Evolutionary conservation across 2,329 filamentous ascomycete genomes (phyloP).

Genomic region (Beauveria sp.): DNA sequence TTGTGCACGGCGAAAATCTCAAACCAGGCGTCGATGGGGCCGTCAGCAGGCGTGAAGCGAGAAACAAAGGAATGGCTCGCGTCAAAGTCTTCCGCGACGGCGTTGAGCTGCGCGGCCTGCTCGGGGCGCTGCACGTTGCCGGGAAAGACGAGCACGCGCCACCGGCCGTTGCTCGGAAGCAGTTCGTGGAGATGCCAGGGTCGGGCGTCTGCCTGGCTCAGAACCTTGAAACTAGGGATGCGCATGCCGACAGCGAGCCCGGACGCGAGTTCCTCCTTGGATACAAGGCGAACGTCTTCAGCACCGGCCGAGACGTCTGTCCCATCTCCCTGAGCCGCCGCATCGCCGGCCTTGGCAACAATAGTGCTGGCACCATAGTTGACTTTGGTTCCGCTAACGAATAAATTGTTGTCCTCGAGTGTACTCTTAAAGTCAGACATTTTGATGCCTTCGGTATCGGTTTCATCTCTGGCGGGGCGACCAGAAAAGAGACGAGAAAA

Average conservation of each 20-base stretch:
- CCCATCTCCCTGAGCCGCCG: conserved; percentile 37
- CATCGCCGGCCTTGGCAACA: conserved; percentile 43
- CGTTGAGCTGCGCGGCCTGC: conserved; percentile 37
- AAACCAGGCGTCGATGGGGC: conserved; percentile 29
- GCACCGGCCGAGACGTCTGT: conserved; percentile 24
- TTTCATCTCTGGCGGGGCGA: conserved; percentile 49
- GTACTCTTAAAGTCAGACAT: conserved; percentile 56
- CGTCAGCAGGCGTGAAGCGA: conserved; percentile 9
- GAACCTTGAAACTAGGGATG: conserved; percentile 50
- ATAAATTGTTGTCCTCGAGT: conserved; percentile 52
- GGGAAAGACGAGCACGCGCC: conserved; percentile 53
- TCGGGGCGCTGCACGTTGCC: conserved; percentile 42
- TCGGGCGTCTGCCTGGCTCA: conserved; percentile 48
- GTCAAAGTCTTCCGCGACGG: conserved; percentile 37
- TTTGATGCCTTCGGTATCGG: conserved; percentile 52
- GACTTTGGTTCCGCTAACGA: conserved; percentile 50
- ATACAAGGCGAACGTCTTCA: conserved; percentile 13
- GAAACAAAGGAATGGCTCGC: conserved; percentile 13
- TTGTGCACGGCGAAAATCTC: conserved; percentile 56
- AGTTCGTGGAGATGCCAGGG: conserved; percentile 53
- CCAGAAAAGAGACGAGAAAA: conserved; percentile 51
- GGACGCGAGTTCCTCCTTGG: conserved; percentile 24
- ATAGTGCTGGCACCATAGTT: conserved; percentile 50
- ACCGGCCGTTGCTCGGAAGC: conserved; percentile 49
- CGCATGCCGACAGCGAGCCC: conserved; percentile 45